Base-by-base conservation (phyloP, 2,329 filamentous ascomycete species). In the Hymenoscyphus salicellus region DNA sequence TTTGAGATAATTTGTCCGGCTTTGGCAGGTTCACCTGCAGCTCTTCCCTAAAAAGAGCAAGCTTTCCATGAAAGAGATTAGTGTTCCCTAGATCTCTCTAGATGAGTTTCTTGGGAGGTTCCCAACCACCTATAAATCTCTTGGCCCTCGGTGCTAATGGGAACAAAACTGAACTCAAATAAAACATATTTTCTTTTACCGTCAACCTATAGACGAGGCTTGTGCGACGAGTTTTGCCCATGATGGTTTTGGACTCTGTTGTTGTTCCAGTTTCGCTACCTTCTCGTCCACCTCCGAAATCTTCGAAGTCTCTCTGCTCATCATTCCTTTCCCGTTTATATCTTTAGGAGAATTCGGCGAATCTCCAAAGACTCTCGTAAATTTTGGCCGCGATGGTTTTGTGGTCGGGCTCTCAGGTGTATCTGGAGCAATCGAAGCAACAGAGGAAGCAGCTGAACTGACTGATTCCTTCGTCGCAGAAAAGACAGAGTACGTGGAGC, bases 401-500 rank as follows among this genome's bases (percentile, higher is more conserved):
- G 23, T 49, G 2, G 17, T 2, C 5, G 43, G 43, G 20, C 43
- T 49, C 11, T 49, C 43, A 4, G 43, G 43, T 11, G n/a, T 23
- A 1, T 49, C 43, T 11, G 43, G 11, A 55, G 60, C 20, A 20
- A 49, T 30, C 7, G 43, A 26, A 55, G 60, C 23, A 20, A 49
- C 52, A 3, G 52, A 55, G n/a, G 61, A 63, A 14, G 65, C 64
- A 4, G 66, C 67, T 8, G 69, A 67, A 36, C 64, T 71, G 5
- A 63, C 36, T 20, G 69, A 68, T 8, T 68, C 68, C 32, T 66
- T 62, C 5, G 58, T 64, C 14, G 36, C 43, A 5, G 69, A 71
- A n/a, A 70, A 70, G 1, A 66, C 63, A 0, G 70, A 71, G 14
- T 67, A 56, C 3, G 62, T 62, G 7, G 67, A 70, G 28, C 67